Evolutionary conservation across 192 early-diverging fungal species (phyloP).

Genomic region (Coemansia sp.): DNA sequence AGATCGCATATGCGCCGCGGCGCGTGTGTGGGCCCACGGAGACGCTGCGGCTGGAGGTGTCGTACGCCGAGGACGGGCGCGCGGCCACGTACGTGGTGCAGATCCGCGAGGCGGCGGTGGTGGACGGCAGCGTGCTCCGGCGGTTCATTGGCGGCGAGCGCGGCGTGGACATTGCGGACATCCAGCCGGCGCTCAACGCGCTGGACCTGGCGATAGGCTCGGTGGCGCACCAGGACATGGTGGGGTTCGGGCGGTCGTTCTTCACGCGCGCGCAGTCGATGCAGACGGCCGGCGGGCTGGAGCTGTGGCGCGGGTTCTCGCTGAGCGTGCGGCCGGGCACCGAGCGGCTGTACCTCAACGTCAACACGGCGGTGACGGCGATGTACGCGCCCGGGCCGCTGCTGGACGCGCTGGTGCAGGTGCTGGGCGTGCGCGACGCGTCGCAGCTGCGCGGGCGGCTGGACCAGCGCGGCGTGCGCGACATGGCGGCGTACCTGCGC

Average conservation of each 20-base stretch:
- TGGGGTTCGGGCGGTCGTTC: slow-evolving; percentile 84
- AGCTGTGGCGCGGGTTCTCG: slow-evolving; percentile 92
- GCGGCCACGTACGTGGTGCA: slow-evolving; percentile 56
- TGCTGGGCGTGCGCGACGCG: slow-evolving; percentile 56
- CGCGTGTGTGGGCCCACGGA: slow-evolving; percentile 68
- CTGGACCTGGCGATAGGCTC: slow-evolving; percentile 83
- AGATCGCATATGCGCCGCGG: slow-evolving; percentile 76
- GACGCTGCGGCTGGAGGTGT: slow-evolving; percentile 56
- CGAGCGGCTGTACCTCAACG: slow-evolving; percentile 71
- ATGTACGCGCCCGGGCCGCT: slow-evolving; percentile 67
- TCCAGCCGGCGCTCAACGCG: slow-evolving; percentile 57
- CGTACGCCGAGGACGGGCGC: slow-evolving; percentile 25
- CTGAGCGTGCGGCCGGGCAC: slow-evolving; percentile 75
- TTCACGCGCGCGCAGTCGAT: slow-evolving; percentile 67
- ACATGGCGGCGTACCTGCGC: slow-evolving; percentile 42
- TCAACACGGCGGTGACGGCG: slow-evolving; percentile 67
- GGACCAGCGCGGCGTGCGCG: slow-evolving; percentile 4
- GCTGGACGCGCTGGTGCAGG: slow-evolving; percentile 63
- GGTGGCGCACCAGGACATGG: slow-evolving; percentile 70
- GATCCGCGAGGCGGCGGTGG: slow-evolving; percentile 55
- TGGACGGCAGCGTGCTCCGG: slow-evolving; percentile 50
- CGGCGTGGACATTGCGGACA: slow-evolving; percentile 11
- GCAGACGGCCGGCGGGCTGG: slow-evolving; percentile 64
- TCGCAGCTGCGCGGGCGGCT: slow-evolving; percentile 36
- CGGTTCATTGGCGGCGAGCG: slow-evolving; percentile 22